Evolutionary conservation across 2,329 filamentous ascomycete genomes (phyloP).

Genomic region (Fusarium denticulatum): DNA sequence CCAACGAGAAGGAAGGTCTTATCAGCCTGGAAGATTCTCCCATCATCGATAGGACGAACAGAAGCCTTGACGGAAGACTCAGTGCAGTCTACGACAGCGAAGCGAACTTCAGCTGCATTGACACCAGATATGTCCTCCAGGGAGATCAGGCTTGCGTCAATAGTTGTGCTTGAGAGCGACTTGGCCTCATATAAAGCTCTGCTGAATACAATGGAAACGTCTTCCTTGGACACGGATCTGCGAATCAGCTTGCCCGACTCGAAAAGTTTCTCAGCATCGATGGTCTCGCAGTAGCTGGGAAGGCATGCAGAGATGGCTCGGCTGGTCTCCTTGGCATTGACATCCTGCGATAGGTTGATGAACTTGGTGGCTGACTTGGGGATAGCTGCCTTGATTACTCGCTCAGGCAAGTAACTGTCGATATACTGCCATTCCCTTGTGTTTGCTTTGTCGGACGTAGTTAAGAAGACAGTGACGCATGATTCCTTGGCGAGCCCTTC

Average conservation of each 20-base stretch:
- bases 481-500: rapidly evolving
- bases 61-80: not conserved
- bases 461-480: rapidly evolving
- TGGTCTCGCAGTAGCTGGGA: rapidly evolving
- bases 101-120: not conserved
- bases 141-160: not conserved
- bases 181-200: rapidly evolving
- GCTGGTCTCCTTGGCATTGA: rapidly evolving
- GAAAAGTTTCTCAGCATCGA: rapidly evolving
- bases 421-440: not conserved
- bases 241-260: rapidly evolving
- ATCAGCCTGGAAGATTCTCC: not conserved
- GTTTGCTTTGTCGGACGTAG: rapidly evolving
- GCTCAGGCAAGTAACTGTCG: not conserved
- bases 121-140: not conserved
- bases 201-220: rapidly evolving
- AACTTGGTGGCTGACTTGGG: not conserved
- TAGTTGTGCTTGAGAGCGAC: not conserved
- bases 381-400: rapidly evolving
- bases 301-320: not conserved
- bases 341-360: not conserved
- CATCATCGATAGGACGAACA: not conserved
- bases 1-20: not conserved
- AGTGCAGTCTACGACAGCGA: not conserved
- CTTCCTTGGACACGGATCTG: not conserved